Evolutionary conservation across 139 green algal genomes (phyloP).

Genomic region (Coelastrella sp.): DNA sequence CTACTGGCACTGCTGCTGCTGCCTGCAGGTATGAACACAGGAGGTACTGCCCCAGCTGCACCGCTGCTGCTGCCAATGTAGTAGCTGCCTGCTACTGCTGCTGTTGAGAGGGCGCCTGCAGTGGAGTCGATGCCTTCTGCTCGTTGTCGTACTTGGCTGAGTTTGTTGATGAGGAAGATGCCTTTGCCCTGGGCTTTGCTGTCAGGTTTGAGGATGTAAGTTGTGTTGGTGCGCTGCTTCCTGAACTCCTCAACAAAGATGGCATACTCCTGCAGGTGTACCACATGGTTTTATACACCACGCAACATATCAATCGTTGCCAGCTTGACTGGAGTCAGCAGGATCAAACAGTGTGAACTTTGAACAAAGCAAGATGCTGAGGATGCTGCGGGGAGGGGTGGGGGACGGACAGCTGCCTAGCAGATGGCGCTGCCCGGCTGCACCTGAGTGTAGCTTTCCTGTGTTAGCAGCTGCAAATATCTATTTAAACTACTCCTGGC

Average conservation of each 20-base stretch:
- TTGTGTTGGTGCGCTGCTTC: slow-evolving; percentile 43
- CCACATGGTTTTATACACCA: background rate
- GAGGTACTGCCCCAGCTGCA: slow-evolving; percentile 1
- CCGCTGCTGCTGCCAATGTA: slow-evolving; percentile 9
- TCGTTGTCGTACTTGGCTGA: slow-evolving; percentile 66
- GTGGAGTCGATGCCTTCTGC: background rate
- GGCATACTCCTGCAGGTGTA: slow-evolving; percentile 65
- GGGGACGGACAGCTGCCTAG: too few species aligned
- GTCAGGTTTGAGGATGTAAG: slow-evolving; percentile 87
- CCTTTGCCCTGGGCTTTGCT: slow-evolving; percentile 78
- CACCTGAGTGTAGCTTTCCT: too few species aligned
- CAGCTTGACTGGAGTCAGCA: too few species aligned
- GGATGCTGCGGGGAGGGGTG: too few species aligned
- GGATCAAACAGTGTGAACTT: too few species aligned
- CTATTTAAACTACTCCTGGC: background rate
- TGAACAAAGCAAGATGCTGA: too few species aligned
- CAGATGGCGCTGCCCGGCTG: too few species aligned
- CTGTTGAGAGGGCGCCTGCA: background rate
- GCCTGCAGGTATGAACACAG: slow-evolving; percentile 7
- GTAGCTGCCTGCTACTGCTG: background rate
- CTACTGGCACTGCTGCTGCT: slow-evolving; percentile 20
- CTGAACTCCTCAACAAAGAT: slow-evolving; percentile 86
- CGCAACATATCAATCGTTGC: too few species aligned
- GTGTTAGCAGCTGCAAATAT: too few species aligned
- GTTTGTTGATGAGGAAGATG: slow-evolving; percentile 90